phyloP scores from a whole-genome alignment of 345 rosid species.

The Abelmoschus esculentus region DNA sequence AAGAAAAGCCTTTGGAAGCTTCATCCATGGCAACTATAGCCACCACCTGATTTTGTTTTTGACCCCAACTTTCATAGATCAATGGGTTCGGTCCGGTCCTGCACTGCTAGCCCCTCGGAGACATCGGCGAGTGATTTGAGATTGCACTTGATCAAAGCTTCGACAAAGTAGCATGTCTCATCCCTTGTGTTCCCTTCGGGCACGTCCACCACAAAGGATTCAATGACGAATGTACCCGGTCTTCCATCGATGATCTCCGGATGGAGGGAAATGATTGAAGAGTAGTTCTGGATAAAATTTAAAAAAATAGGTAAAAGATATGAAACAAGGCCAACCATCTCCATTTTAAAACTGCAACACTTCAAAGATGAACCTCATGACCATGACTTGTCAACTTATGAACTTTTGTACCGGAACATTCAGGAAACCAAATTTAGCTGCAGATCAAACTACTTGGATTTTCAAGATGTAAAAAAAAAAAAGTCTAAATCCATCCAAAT shows the following conservation, averaged over 20 bases:
- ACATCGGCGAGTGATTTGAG: conserved; percentile 86
- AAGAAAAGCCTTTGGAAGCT: conserved; percentile 33
- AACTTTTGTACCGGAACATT: neutral
- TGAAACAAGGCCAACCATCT: neutral
- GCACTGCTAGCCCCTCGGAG: conserved; percentile 79
- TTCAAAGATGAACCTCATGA: neutral
- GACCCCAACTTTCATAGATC: too few relatives aligned
- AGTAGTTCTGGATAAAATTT: conserved; percentile 78
- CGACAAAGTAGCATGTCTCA: conserved; percentile 91
- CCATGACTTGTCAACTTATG: neutral
- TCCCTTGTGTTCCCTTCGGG: conserved; percentile 94
- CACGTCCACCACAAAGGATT: conserved; percentile 88
- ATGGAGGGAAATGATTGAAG: conserved; percentile 82
- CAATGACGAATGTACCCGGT: conserved; percentile 69
- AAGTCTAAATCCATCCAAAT: too few relatives aligned
- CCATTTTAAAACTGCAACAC: neutral
- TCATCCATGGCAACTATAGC: conserved; percentile 42
- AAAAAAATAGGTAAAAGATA: neutral
- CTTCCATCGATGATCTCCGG: conserved; percentile 86
- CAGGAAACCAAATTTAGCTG: neutral
- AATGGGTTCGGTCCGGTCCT: conserved; percentile 53
- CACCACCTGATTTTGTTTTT: conserved; percentile 8
- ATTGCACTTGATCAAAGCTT: conserved; percentile 85
- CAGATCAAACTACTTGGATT: neutral
- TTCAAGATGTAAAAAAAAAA: neutral